These are phyloP conservation scores for Onygenales sp. DNA, from an alignment of 2,329 filamentous ascomycete genomes.

Conservation along the genomic window DNA sequence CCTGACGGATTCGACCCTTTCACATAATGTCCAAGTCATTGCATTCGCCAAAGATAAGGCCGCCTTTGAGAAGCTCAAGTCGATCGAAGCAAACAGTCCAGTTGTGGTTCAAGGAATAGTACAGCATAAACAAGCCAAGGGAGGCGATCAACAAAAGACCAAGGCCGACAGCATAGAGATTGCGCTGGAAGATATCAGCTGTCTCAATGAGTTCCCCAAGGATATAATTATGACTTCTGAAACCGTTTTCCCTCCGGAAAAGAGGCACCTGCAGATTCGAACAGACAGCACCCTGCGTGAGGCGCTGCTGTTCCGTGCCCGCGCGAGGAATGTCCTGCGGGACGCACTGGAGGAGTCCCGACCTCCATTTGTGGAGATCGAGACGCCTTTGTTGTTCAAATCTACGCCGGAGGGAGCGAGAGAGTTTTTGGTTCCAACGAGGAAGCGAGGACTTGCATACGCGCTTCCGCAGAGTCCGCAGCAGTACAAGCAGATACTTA, in stretches of 20 bases:
- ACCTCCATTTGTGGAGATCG: slow-evolving; percentile 61
- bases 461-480: slow-evolving; percentile 93
- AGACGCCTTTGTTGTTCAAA: slow-evolving; percentile 93
- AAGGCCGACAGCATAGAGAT: slow-evolving; percentile 46
- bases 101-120: slow-evolving; percentile 45
- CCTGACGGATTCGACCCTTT: slow-evolving; percentile 37
- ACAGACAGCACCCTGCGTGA: slow-evolving; percentile 59
- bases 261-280: slow-evolving; percentile 76
- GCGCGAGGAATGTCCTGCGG: slow-evolving; percentile 46
- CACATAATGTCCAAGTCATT: slow-evolving; percentile 41
- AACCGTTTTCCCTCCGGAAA: slow-evolving; percentile 62
- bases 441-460: slow-evolving; percentile 67
- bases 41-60: slow-evolving; percentile 29
- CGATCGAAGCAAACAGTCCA: slow-evolving; percentile 42
- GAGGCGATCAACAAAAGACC: slow-evolving; percentile 19
- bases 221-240: slow-evolving; percentile 68
- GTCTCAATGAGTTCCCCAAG: slow-evolving; percentile 63
- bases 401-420: slow-evolving; percentile 92
- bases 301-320: slow-evolving; percentile 61
- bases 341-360: slow-evolving; percentile 46
- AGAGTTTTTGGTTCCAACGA: slow-evolving; percentile 87
- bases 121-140: slow-evolving; percentile 28
- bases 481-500: slow-evolving; percentile 96
- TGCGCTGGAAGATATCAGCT: slow-evolving; percentile 50
- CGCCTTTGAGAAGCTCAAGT: slow-evolving; percentile 33